Evolutionary conservation across 192 early-diverging fungal species (phyloP), one percentile per base, ranked within the genome.

Genomic region (Backusella morwellensis): DNA sequence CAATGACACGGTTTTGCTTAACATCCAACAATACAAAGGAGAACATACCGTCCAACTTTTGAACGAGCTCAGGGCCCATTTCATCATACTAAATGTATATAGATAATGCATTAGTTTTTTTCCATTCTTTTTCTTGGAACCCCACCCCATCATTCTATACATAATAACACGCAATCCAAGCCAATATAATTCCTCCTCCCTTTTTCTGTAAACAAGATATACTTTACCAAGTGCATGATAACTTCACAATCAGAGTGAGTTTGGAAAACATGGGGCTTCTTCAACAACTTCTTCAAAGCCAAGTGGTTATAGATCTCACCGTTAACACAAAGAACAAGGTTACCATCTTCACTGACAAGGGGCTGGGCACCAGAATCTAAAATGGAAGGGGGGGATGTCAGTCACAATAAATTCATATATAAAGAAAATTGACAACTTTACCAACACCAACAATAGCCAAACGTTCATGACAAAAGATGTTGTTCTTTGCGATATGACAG

Each of bases 231-330:
- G 81, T 96, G 93, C 75, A 99, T 85, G 73, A 99, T 97, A 69
- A 97, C 91, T 83, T 99, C 97, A 86, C 97, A 99, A 84, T 99
- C 97, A 73, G 97, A 99, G 77, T 95, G 92, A 73, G 97, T 99
- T 88, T 96, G 94, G 91, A 99, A 99, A 59, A 79, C 77, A 72
- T 87, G 83, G 6, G 88, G 86, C 52, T 86, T 79, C 86, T 94
- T 93, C 75, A 98, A 90, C 79, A 85, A 70, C 79, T 89, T 87
- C 75, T 91, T 88, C 9, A 99, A 91, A 40, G 87, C 81, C 78
- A 93, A 91, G 88, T 99, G 96, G 92, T 99, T 99, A 89, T 99
- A 99, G 84, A 99, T 99, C 83, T 99, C 97, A 75, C 97, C 97
- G 86, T 99, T 99, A 79, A 98, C 97, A 32, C 91, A 86, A 71